These are phyloP conservation scores for Neoboletus brunneissimus DNA, from an alignment of 768 basidiomycete genomes.

Conservation along the genomic window DNA sequence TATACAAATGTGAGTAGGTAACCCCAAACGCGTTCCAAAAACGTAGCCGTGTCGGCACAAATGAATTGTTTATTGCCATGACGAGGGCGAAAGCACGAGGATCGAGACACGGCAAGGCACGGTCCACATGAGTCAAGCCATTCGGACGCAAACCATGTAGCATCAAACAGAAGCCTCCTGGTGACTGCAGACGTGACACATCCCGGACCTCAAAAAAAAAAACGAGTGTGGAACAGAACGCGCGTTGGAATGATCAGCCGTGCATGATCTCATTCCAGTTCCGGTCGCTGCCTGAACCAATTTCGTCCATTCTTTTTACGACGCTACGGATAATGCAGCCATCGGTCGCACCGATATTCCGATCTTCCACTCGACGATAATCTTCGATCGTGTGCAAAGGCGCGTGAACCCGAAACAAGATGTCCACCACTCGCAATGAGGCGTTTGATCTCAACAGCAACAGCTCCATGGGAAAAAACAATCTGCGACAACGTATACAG, in stretches of 20 bases:
- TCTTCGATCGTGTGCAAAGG: neutral
- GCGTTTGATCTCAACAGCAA: constrained; percentile 3
- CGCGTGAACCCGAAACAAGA: constrained; percentile 6
- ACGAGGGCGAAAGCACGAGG: neutral
- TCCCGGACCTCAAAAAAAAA: neutral
- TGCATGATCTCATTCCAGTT: constrained; percentile 8
- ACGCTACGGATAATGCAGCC: neutral
- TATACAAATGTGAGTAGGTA: neutral
- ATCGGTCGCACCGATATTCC: neutral
- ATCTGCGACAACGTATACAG: neutral
- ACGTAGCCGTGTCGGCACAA: neutral
- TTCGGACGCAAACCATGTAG: neutral
- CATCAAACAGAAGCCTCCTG: neutral
- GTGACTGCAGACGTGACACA: neutral
- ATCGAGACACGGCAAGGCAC: neutral
- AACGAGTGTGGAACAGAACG: neutral
- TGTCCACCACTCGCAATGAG: neutral
- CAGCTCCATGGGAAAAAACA: neutral
- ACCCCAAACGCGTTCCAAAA: constrained; percentile 8
- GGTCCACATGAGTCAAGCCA: neutral
- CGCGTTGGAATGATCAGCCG: neutral
- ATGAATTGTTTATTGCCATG: neutral
- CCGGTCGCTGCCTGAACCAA: constrained; percentile 1
- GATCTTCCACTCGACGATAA: neutral
- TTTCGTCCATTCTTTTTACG: neutral